Conservation (phyloP, 2,329 filamentous ascomycete species). For the Pseudocercospora vitis region DNA sequence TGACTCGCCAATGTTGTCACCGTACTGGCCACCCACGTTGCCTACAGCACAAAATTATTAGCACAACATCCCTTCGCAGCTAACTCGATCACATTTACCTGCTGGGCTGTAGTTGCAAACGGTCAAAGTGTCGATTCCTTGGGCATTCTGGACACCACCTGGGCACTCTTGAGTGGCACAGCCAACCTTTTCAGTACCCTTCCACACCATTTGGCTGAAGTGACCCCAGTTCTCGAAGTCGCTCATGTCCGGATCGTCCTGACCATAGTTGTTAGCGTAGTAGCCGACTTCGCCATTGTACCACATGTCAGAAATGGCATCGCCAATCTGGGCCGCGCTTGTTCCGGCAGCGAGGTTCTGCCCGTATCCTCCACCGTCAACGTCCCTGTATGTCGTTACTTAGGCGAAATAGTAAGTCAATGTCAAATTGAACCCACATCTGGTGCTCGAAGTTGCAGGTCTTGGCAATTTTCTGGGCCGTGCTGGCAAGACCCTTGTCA, state of each 20-base stretch:
- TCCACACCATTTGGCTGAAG: constrained; percentile 73
- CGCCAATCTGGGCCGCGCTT: constrained; percentile 55
- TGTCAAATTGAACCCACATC: constrained; percentile 68
- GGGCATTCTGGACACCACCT: constrained; percentile 44
- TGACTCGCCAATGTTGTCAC: constrained; percentile 15
- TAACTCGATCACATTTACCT: too few relatives aligned
- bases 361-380: constrained; percentile 69
- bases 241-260: constrained; percentile 56
- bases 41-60: constrained; percentile 1
- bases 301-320: constrained; percentile 76
- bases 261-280: constrained; percentile 40
- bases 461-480: constrained; percentile 62
- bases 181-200: constrained; percentile 58
- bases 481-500: constrained; percentile 61
- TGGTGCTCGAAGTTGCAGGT: constrained; percentile 73
- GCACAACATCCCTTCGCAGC: too few relatives aligned
- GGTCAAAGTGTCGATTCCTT: constrained; percentile 59
- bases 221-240: constrained; percentile 68
- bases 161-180: constrained; percentile 60
- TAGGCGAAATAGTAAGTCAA: too few relatives aligned
- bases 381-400: constrained; percentile 42
- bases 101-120: constrained; percentile 81
- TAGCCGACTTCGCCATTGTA: constrained; percentile 76
- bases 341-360: constrained; percentile 82
- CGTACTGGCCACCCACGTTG: constrained; percentile 15